Conservation (phyloP, 345 rosid genomes). For the Salix purpurea region DNA sequence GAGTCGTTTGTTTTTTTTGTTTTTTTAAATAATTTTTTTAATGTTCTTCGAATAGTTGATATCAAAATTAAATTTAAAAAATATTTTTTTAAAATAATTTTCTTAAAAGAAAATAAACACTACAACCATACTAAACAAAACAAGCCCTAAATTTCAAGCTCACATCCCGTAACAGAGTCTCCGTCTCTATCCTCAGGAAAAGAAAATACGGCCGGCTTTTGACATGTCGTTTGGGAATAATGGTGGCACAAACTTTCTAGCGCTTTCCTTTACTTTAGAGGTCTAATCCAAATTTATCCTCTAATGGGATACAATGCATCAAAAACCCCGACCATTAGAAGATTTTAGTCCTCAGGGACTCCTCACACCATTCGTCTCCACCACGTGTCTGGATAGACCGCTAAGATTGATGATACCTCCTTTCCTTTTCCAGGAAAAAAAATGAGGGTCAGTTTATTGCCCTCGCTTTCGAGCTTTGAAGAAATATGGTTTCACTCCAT, state of each 20-base stretch:
- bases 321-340: background rate
- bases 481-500: background rate
- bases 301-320: background rate
- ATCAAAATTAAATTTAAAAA: too few relatives aligned
- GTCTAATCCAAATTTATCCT: background rate
- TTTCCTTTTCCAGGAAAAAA: background rate
- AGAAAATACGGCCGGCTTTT: background rate
- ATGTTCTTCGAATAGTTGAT: too few relatives aligned
- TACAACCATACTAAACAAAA: too few relatives aligned
- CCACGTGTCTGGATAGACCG: background rate
- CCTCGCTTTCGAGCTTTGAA: background rate
- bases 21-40: too few relatives aligned
- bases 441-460: background rate
- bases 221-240: background rate
- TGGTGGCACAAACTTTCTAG: background rate
- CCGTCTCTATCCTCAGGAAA: background rate
- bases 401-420: background rate
- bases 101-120: too few relatives aligned
- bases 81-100: too few relatives aligned
- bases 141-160: too few relatives aligned
- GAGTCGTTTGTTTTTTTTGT: too few relatives aligned
- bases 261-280: background rate
- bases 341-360: background rate
- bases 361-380: background rate
- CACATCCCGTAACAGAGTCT: background rate